Base-by-base conservation (phyloP, 495 filamentous ascomycete genomes). In the Pyrenula massariospora region DNA sequence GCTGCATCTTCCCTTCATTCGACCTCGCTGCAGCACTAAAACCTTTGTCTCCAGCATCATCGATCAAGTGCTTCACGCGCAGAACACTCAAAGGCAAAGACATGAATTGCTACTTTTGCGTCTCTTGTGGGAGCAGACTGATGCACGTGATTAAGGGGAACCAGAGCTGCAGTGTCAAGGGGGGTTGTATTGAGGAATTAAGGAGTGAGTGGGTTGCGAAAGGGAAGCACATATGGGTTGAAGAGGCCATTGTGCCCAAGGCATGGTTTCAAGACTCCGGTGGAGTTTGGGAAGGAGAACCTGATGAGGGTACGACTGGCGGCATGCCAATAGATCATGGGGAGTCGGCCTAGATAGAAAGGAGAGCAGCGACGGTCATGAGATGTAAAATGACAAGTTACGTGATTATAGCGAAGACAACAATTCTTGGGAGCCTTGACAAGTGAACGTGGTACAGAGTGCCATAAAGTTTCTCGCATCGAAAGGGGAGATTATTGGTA, bases 1-100 rank as follows among this genome's bases (percentile, higher is more conserved):
- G 78, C 23, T 84, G 84, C 55, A 82, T 84, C 60, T 88, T 88
- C 63, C 84, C 83, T 5, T 65, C 67, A 12, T 86, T 86, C 53
- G 61, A 70, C 20, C 65, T 85, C 47, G 59, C 68, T 36, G 3
- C 10, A 20, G 25, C 48, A 5, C 23, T 42, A 8, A 15, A 24
- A 20, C 22, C 49, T 12, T 53, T 51, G 66, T 42, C 70, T 31
- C 58, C 74, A 54, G 67, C 71, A 47, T 42, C 31, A 15, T 42
- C 31, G 69, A 73, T 54, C 56, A 69, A 55, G 68, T 72, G 12
- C 70, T 81, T 24, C 64, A 80, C 55, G 68, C 70, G 22, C 48
- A 70, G 25, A 67, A 83, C 66, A 66, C 62, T 73, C 3, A 65
- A 63, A 12, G 75, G 75, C 3, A 61, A 72, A 24, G 64, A 66